These are phyloP conservation scores for Ceratobasidium sp. DNA, from an alignment of 1,284 basidiomycete species.

Conservation along the genomic window DNA sequence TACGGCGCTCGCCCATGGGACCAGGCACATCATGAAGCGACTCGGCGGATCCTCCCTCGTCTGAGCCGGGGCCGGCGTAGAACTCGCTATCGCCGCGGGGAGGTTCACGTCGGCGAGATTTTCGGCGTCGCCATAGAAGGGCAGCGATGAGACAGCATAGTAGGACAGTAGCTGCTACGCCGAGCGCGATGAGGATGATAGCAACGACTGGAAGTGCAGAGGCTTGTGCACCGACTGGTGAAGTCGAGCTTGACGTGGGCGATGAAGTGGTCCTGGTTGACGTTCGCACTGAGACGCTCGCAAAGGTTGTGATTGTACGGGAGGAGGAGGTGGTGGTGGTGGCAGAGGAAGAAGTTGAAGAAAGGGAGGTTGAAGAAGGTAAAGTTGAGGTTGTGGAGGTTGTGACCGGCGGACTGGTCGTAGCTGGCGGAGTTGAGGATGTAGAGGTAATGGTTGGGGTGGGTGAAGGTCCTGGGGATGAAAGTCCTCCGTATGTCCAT, in stretches of 20 bases:
- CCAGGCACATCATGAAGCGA: conserved; percentile 26
- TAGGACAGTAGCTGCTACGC: conserved; percentile 12
- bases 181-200: conserved; percentile 25
- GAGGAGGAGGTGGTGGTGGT: conserved; percentile 49
- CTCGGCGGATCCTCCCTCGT: conserved; percentile 10
- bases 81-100: conserved; percentile 37
- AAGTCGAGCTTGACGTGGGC: neutral
- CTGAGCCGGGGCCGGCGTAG: conserved; percentile 18
- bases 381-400: conserved; percentile 48
- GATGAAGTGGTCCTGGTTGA: conserved; percentile 7
- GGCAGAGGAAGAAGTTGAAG: conserved; percentile 47
- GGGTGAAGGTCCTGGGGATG: conserved; percentile 58
- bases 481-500: conserved; percentile 73
- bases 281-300: conserved; percentile 1
- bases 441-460: conserved; percentile 47
- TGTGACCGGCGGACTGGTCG: conserved; percentile 22
- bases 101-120: conserved; percentile 22
- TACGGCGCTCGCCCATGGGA: conserved; percentile 17
- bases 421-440: conserved; percentile 46
- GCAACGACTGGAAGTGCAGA: conserved; percentile 18
- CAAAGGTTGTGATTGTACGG: conserved; percentile 31
- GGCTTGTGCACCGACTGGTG: neutral
- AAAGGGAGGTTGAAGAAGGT: conserved; percentile 42
- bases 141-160: conserved; percentile 26
- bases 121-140: conserved; percentile 28